These are phyloP conservation scores for Diaporthe citri DNA, from an alignment of 2,329 filamentous ascomycete genomes.

Conservation along the genomic window DNA sequence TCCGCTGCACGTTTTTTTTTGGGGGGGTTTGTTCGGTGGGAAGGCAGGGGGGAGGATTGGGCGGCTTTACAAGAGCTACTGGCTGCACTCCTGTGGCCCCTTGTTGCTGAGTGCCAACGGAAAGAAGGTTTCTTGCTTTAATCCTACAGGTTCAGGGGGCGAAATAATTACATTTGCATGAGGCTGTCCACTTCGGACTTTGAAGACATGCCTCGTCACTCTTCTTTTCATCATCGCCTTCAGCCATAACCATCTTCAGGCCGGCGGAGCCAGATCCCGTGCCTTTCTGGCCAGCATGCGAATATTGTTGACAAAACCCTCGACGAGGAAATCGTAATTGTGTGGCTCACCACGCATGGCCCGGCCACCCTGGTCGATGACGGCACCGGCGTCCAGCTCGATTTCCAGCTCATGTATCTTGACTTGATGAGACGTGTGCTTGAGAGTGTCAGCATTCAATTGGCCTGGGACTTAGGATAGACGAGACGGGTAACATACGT, in stretches of 20 bases:
- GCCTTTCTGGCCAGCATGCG: conserved; percentile 67
- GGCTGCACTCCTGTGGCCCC: not conserved
- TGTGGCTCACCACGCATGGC: conserved; percentile 65
- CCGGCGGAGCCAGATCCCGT: conserved; percentile 25
- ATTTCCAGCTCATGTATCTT: conserved; percentile 88
- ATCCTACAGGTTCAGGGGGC: not conserved
- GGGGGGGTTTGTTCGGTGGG: too few species aligned
- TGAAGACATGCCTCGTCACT: not conserved
- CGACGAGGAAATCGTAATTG: conserved; percentile 76
- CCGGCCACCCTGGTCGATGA: conserved; percentile 75
- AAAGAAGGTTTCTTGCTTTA: not conserved
- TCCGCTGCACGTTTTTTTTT: not conserved
- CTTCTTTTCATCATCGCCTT: not conserved
- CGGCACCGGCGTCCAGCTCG: conserved; percentile 73
- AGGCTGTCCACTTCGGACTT: not conserved
- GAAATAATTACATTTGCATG: not conserved
- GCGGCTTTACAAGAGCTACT: not conserved
- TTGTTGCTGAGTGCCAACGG: not conserved
- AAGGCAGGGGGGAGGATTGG: too few species aligned
- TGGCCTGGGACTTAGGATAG: not conserved
- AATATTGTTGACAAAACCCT: conserved; percentile 81
- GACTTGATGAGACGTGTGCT: conserved; percentile 46
- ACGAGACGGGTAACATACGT: conserved; percentile 49
- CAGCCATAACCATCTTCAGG: not conserved
- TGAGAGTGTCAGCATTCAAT: not conserved